These are phyloP conservation scores for Rubroshorea leprosula DNA, from an alignment of 345 rosid species.

Conservation along the genomic window DNA sequence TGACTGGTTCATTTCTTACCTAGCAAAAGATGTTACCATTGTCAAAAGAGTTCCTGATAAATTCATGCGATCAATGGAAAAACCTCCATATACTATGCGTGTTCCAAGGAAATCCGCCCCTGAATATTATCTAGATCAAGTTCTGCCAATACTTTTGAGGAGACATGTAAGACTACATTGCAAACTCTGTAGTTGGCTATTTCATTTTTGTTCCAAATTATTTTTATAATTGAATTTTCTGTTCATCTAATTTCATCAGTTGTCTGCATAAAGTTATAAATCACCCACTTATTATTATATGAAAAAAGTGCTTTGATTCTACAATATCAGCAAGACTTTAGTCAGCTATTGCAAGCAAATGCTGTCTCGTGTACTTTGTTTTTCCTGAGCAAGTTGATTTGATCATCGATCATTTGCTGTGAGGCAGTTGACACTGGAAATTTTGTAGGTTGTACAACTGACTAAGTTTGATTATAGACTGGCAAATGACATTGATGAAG, in stretches of 20 bases:
- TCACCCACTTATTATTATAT: neutral
- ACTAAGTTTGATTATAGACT: conserved; percentile 98
- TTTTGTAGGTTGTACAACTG: conserved; percentile 88
- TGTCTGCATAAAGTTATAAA: too few relatives aligned
- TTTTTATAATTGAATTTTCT: neutral
- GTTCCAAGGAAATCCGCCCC: conserved; percentile 95
- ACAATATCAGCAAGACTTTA: conserved; percentile 4
- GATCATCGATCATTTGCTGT: neutral
- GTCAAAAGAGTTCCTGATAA: conserved; percentile 94
- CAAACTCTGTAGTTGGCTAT: neutral
- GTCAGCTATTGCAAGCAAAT: neutral
- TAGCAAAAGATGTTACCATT: conserved; percentile 82
- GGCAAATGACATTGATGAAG: conserved; percentile 77
- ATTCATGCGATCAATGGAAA: conserved; percentile 90
- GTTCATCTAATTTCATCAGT: too few relatives aligned
- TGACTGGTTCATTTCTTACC: conserved; percentile 87
- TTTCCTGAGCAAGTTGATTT: neutral
- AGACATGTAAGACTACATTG: conserved; percentile 35
- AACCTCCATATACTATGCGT: conserved; percentile 95
- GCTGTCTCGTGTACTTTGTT: neutral
- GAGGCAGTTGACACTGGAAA: conserved; percentile 12
- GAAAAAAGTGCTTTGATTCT: too few relatives aligned
- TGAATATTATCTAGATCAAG: conserved; percentile 94
- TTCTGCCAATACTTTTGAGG: conserved; percentile 73
- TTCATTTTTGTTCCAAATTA: conserved; percentile 4